phyloP scores from a whole-genome alignment of 2,329 filamentous ascomycete species.

The Fusarium sp. region DNA sequence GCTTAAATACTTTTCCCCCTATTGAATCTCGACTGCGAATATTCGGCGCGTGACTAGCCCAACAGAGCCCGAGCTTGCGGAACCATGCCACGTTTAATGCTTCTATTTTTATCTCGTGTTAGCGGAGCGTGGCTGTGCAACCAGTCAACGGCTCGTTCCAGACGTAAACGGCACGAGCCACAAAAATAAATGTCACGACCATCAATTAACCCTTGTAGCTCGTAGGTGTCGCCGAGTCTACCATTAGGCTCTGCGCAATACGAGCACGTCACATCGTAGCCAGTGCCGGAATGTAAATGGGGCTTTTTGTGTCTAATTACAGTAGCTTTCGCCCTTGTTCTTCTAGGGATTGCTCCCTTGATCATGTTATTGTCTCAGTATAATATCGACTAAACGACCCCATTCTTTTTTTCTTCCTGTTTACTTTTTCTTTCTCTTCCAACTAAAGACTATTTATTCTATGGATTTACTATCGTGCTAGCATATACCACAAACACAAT shows the following conservation, averaged over 20 bases:
- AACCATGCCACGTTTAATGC: neutral
- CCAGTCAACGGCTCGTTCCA: neutral
- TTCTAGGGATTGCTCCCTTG: neutral
- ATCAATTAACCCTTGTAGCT: neutral
- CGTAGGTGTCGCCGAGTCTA: neutral
- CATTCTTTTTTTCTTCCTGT: neutral
- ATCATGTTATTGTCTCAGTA: neutral
- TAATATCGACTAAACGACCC: neutral
- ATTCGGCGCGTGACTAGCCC: neutral
- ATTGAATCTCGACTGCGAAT: neutral
- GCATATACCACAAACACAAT: neutral
- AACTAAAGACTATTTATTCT: neutral
- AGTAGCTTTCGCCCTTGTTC: neutral
- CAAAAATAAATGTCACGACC: neutral
- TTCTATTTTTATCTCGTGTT: conserved; percentile 22
- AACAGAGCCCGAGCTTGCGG: neutral
- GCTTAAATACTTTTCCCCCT: neutral
- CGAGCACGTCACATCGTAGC: neutral
- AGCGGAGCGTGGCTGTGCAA: neutral
- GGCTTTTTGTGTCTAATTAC: conserved; percentile 13
- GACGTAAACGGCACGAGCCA: neutral
- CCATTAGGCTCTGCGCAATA: neutral
- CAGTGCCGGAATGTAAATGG: neutral
- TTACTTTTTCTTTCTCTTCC: neutral
- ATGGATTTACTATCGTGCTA: neutral